A percentile compares a stretch with the other conserved stretches of the same genome.
Conservation (phyloP, 108 stramenopile species). For the Nitzschia sp. region DNA sequence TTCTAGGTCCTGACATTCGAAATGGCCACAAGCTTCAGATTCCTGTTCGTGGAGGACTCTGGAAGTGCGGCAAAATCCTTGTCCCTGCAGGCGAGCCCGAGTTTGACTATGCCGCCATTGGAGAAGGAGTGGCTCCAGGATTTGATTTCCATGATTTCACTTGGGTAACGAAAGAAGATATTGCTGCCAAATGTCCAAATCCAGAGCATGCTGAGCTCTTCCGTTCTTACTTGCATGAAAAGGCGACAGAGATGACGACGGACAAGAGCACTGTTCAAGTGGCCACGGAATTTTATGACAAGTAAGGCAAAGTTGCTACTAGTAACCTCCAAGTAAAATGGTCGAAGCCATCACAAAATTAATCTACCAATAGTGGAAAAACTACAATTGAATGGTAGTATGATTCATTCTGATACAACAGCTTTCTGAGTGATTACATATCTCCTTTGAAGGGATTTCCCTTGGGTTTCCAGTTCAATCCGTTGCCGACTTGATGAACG, state of each 20-base stretch:
- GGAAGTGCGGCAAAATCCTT: slow-evolving; percentile 19
- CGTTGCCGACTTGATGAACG: slow-evolving; percentile 76
- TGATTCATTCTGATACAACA: no score
- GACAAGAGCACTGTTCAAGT: not conserved
- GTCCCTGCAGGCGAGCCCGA: not conserved
- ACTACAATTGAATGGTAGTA: no score
- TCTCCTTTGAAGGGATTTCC: slow-evolving; percentile 39
- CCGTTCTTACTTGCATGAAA: not conserved
- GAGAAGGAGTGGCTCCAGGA: slow-evolving; percentile 40
- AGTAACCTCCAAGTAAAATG: no score
- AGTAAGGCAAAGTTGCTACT: not conserved
- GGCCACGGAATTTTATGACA: slow-evolving; percentile 4
- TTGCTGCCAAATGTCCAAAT: not conserved
- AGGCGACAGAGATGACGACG: not conserved
- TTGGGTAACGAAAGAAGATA: slow-evolving; percentile 19
- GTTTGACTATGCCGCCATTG: slow-evolving; percentile 21
- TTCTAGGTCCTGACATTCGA: slow-evolving; percentile 21
- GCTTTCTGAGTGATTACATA: slow-evolving; percentile 3
- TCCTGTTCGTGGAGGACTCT: slow-evolving; percentile 21
- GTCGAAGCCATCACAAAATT: no score
- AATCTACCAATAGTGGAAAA: no score
- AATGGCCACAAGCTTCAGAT: slow-evolving; percentile 21
- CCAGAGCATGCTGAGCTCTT: not conserved
- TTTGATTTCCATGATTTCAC: slow-evolving; percentile 45
- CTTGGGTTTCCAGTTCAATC: slow-evolving; percentile 46